phyloP scores from a whole-genome alignment of 768 basidiomycete genomes.

The Termitomyces sp. region DNA sequence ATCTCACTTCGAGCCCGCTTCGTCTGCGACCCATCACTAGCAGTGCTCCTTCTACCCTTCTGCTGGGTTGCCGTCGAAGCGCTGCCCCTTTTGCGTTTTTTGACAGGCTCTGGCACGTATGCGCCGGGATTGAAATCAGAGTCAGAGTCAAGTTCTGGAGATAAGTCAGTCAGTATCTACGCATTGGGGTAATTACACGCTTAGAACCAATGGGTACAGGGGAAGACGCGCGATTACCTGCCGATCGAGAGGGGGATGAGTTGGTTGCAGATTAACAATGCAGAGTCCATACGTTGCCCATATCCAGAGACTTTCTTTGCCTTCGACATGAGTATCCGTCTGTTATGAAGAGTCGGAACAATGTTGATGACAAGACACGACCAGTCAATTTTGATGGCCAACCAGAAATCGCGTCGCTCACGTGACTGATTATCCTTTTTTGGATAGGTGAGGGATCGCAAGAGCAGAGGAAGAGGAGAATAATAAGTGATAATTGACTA shows the following conservation, averaged over 20 bases:
- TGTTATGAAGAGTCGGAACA: background rate
- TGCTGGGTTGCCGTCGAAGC: constrained; percentile 14
- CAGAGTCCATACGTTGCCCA: constrained; percentile 22
- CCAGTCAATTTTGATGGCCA: constrained; percentile 1
- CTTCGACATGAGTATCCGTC: constrained; percentile 34
- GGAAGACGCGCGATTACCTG: constrained; percentile 31
- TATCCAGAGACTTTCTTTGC: constrained; percentile 31
- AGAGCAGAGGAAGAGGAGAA: background rate
- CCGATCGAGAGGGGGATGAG: background rate
- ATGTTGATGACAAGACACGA: constrained; percentile 8
- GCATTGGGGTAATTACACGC: background rate
- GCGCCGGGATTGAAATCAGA: constrained; percentile 44
- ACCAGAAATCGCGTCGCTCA: constrained; percentile 12
- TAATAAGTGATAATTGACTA: constrained; percentile 5
- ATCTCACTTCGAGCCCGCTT: constrained; percentile 6
- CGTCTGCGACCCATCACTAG: background rate
- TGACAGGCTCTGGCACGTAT: constrained; percentile 28
- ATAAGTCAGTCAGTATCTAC: background rate
- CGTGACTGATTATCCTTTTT: constrained; percentile 11
- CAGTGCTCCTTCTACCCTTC: constrained; percentile 10
- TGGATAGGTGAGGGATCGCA: background rate
- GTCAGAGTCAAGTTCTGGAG: constrained; percentile 43
- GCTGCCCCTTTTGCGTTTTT: constrained; percentile 22
- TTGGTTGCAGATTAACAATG: background rate
- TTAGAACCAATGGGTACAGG: constrained; percentile 33